phyloP scores from a whole-genome alignment of 352 stramenopile genomes.

The Aphanomyces euteiches region DNA sequence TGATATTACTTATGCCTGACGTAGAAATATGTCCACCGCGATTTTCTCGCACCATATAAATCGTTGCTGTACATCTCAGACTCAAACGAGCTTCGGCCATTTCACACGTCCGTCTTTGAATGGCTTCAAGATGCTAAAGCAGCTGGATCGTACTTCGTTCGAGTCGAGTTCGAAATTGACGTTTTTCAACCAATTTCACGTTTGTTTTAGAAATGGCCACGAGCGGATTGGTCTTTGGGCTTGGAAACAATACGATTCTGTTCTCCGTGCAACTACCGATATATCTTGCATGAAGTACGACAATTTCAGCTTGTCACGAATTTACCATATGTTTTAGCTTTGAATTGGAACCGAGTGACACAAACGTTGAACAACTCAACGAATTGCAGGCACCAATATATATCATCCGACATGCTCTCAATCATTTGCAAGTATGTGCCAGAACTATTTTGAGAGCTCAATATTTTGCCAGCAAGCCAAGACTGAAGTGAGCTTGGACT shows the following conservation, averaged over 20 bases:
- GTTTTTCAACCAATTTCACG: background rate
- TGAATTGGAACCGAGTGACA: slow-evolving; percentile 46
- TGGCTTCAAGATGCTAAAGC: slow-evolving; percentile 58
- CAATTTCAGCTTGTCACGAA: slow-evolving; percentile 15
- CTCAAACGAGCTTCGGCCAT: slow-evolving; percentile 47
- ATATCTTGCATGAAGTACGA: slow-evolving; percentile 67
- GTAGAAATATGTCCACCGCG: slow-evolving; percentile 51
- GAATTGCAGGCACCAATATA: slow-evolving; percentile 42
- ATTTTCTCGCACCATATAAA: slow-evolving; percentile 48
- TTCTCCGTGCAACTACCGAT: slow-evolving; percentile 47
- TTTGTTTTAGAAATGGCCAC: slow-evolving; percentile 52
- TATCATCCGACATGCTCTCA: slow-evolving; percentile 70
- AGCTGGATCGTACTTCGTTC: slow-evolving; percentile 46
- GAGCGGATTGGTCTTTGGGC: slow-evolving; percentile 59
- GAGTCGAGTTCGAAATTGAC: slow-evolving; percentile 12
- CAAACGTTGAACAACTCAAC: slow-evolving; percentile 35
- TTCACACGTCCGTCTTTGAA: slow-evolving; percentile 70
- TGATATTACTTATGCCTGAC: background rate
- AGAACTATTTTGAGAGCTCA: background rate
- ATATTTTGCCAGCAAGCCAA: slow-evolving; percentile 43
- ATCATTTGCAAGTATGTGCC: slow-evolving; percentile 58
- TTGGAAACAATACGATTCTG: slow-evolving; percentile 49
- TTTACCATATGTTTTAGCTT: slow-evolving; percentile 40
- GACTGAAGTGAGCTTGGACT: slow-evolving; percentile 40
- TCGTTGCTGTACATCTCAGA: slow-evolving; percentile 58